Evolutionary conservation across 129 eudicot genomes (phyloP).

Genomic region (Pseudognaphalium luteoalbum): DNA sequence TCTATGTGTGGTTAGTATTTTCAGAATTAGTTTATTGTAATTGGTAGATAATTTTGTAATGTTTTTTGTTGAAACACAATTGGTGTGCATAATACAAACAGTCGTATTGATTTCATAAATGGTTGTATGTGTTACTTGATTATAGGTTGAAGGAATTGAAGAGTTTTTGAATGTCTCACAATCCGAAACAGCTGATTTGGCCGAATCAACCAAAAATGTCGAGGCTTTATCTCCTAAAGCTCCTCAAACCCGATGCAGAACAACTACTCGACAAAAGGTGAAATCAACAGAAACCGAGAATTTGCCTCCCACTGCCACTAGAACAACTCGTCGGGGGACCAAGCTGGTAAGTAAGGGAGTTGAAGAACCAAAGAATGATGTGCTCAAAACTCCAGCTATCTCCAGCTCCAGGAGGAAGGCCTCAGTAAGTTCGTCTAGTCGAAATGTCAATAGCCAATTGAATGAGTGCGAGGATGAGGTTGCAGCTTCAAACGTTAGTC

Average conservation of each 20-base stretch:
- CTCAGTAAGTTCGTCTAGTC: constrained; percentile 20
- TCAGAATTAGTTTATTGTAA: neutral
- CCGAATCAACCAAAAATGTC: constrained; percentile 31
- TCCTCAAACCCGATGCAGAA: constrained; percentile 42
- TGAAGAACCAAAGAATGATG: constrained; percentile 31
- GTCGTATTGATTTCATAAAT: neutral
- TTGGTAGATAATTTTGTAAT: neutral
- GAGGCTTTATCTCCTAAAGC: constrained; percentile 29
- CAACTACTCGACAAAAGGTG: constrained; percentile 32
- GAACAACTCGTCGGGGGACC: constrained; percentile 41
- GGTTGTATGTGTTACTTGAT: neutral
- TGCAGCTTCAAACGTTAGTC: neutral
- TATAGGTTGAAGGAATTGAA: constrained; percentile 74
- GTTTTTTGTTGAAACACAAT: neutral
- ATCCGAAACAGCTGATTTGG: constrained; percentile 31
- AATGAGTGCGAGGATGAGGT: constrained; percentile 35
- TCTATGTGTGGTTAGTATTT: neutral
- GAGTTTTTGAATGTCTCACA: constrained; percentile 35
- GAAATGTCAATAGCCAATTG: constrained; percentile 32
- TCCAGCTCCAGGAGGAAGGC: constrained; percentile 40
- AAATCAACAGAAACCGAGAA: constrained; percentile 24
- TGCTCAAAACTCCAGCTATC: constrained; percentile 34
- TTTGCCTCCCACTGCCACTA: constrained; percentile 26
- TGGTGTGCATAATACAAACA: neutral
- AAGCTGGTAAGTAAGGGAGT: constrained; percentile 23